A percentile compares a stretch with the other conserved stretches of the same genome.
phyloP scores from a whole-genome alignment of 2,329 filamentous ascomycete genomes.

The Monascus ruber region DNA sequence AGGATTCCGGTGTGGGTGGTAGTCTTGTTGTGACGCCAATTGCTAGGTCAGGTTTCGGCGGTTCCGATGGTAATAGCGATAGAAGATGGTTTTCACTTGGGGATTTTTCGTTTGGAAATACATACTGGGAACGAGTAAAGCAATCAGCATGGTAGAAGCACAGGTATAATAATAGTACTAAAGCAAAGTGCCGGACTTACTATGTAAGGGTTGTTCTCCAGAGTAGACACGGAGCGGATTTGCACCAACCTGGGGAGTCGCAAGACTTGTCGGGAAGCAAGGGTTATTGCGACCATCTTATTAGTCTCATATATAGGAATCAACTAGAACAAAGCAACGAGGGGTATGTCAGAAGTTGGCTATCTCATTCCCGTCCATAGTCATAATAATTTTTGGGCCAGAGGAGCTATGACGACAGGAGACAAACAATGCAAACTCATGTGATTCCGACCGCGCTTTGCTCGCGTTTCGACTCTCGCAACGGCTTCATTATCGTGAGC shows the following conservation, averaged over 20 bases:
- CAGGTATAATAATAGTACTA: slow-evolving; percentile 5
- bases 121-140: slow-evolving; percentile 28
- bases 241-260: slow-evolving; percentile 12
- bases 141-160: neutral
- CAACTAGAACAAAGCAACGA: too few species aligned
- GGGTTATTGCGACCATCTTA: slow-evolving; percentile 16
- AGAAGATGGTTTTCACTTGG: slow-evolving; percentile 35
- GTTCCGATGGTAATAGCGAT: slow-evolving; percentile 45
- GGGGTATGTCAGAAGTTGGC: too few species aligned
- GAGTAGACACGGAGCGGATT: slow-evolving; percentile 23
- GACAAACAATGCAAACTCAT: slow-evolving; percentile 21
- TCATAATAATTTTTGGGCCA: neutral
- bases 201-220: slow-evolving; percentile 29
- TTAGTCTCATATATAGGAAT: neutral
- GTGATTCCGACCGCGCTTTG: slow-evolving; percentile 8
- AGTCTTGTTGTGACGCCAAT: slow-evolving; percentile 44
- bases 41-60: slow-evolving; percentile 42
- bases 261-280: slow-evolving; percentile 10
- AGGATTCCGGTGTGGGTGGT: slow-evolving; percentile 45
- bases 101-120: slow-evolving; percentile 35
- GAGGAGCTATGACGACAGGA: slow-evolving; percentile 6
- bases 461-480: too few species aligned
- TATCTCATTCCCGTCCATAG: too few species aligned
- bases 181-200: slow-evolving; percentile 14
- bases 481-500: too few species aligned